Base-by-base conservation (phyloP, 1,139 yeast genomes). In the Entelexis paramagnoliae region DNA sequence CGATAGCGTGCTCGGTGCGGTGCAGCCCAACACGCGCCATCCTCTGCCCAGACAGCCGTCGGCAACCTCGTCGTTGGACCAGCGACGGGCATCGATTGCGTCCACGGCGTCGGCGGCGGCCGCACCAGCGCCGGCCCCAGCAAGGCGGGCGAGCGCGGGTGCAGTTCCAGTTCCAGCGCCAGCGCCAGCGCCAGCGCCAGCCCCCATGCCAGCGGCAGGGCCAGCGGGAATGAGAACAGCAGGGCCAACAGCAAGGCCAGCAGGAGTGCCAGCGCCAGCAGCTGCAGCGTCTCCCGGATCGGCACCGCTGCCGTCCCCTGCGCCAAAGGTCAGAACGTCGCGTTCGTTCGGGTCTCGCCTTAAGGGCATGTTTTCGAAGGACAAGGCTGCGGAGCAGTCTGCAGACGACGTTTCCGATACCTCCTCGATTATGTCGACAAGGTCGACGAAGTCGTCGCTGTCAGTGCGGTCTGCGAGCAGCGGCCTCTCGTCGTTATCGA, bases 281-380 rank as follows among this genome's bases (percentile, higher is more conserved):
- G n/a, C n/a, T n/a, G n/a, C n/a, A n/a, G n/a, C n/a, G n/a, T n/a
- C n/a, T n/a, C n/a, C n/a, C n/a, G n/a, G n/a, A n/a, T n/a, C n/a
- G n/a, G n/a, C 46, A 9, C 11, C 36, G 13, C 14, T 33, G 1
- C 20, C 36, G 19, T 2, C 36, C 6, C 6, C 24, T 4, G 24
- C 6, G 14, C 19, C 28, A 2, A 30, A 44, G 22, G 35, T n/a
- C 16, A 13, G 33, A 3, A n/a, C 29, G 17, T 50, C 55, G 29
- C 43, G 50, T 7, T 51, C 55, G 5, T 50, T 52, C 19, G 49
- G 55, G 8, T 28, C 40, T 9, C 39, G 32, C 28, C 36, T 52
- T 29, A 35, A 32, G 32, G 30, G 32, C 19, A 13, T 51, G 16
- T 33, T 52, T 11, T 34, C 49, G 2, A 35, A 44, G 29, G 50